These are phyloP conservation scores for Entrophospora sp. DNA, from an alignment of 192 early-diverging fungal genomes.

Conservation along the genomic window DNA sequence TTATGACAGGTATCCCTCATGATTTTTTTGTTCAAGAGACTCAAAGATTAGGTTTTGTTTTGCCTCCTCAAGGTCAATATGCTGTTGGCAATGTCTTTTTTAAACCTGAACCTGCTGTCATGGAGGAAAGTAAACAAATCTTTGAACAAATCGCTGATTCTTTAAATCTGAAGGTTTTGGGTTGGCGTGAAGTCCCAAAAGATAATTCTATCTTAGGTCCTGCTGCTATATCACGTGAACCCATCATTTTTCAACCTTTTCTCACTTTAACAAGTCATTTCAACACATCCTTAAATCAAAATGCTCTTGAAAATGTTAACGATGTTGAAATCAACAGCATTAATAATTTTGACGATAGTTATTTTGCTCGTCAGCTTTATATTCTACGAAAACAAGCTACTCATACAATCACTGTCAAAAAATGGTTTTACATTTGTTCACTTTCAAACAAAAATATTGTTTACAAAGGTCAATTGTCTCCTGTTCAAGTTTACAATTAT, in stretches of 20 bases:
- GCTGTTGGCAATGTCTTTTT: constrained; percentile 97
- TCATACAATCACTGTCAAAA: constrained; percentile 72
- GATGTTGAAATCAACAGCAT: too few species aligned
- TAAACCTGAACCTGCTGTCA: constrained; percentile 51
- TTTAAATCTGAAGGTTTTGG: constrained; percentile 67
- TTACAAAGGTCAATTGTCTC: constrained; percentile 96
- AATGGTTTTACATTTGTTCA: constrained; percentile 98
- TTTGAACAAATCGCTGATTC: constrained; percentile 76
- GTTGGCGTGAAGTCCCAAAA: constrained; percentile 85
- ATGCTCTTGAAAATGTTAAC: neutral
- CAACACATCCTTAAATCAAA: neutral
- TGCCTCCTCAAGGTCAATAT: constrained; percentile 76
- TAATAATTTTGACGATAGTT: constrained; percentile 38
- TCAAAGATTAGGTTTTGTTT: constrained; percentile 44
- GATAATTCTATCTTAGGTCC: constrained; percentile 87
- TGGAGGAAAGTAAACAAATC: constrained; percentile 57
- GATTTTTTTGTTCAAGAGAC: constrained; percentile 67
- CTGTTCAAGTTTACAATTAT: constrained; percentile 90
- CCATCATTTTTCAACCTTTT: constrained; percentile 87
- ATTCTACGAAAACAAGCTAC: constrained; percentile 84
- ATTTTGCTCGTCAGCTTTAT: constrained; percentile 82
- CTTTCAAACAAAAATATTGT: constrained; percentile 87
- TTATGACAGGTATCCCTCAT: constrained; percentile 95
- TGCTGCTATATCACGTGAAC: constrained; percentile 80
- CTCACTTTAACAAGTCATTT: constrained; percentile 50